Percentiles rank a stretch among this genome's conserved stretches.
Conservation (phyloP, 192 early-diverging fungal species). For the Dimargaris verticillata region DNA sequence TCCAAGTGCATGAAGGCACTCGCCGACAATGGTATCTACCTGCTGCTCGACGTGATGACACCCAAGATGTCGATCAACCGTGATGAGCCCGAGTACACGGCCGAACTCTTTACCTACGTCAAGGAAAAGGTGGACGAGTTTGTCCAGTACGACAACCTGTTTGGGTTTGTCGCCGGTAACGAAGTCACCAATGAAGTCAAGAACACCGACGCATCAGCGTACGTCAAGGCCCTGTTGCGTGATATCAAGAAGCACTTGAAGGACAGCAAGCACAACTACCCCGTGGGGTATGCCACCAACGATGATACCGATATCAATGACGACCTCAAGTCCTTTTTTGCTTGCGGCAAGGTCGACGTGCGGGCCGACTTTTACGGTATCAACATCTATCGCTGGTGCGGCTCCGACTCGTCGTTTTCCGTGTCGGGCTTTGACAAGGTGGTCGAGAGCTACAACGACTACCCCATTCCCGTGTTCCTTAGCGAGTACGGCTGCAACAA, state of each 20-base stretch:
- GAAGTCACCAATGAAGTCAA: slow-evolving; percentile 48
- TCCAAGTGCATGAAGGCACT: slow-evolving; percentile 56
- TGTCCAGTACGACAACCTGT: slow-evolving; percentile 38
- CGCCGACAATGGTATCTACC: slow-evolving; percentile 47
- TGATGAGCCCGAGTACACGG: slow-evolving; percentile 37
- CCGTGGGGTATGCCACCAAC: slow-evolving; percentile 63
- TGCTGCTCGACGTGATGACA: slow-evolving; percentile 46
- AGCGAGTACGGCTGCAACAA: slow-evolving; percentile 67
- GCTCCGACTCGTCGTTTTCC: slow-evolving; percentile 33
- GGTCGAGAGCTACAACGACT: slow-evolving; percentile 38
- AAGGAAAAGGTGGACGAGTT: slow-evolving; percentile 47
- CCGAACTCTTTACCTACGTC: slow-evolving; percentile 34
- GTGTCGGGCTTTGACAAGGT: slow-evolving; percentile 50
- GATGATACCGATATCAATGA: slow-evolving; percentile 52
- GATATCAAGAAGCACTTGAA: slow-evolving; percentile 46
- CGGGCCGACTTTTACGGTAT: slow-evolving; percentile 57
- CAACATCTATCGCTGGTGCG: slow-evolving; percentile 70
- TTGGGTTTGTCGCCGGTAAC: slow-evolving; percentile 60
- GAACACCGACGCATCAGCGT: slow-evolving; percentile 41
- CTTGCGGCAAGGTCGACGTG: slow-evolving; percentile 37
- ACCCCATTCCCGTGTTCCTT: slow-evolving; percentile 46
- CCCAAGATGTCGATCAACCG: slow-evolving; percentile 49
- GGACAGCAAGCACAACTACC: slow-evolving; percentile 31
- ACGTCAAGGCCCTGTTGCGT: slow-evolving; percentile 49
- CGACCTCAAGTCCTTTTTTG: slow-evolving; percentile 49